Evolutionary conservation across 2,329 filamentous ascomycete species (phyloP), one percentile per base, ranked within the genome.

Genomic region (Taxawa tesnikishii): DNA sequence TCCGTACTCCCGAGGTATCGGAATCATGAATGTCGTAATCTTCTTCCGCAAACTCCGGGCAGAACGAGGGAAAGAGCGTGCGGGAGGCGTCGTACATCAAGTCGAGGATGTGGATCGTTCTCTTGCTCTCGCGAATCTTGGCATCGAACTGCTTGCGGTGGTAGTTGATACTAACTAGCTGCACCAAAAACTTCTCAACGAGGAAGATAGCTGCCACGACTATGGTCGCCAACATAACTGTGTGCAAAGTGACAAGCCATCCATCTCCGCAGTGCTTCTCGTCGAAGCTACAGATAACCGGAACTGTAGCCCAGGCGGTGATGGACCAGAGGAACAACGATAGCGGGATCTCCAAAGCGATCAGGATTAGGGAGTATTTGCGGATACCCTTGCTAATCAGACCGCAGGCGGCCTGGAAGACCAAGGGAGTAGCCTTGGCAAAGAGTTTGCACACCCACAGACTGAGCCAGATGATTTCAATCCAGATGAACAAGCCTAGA

Each of bases 1-100:
- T 62, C 63, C 46, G 57, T 58, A 37, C 65, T 66, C 38, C 63
- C 62, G 23, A 62, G 54, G 26, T 71, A 46, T 85, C 73, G 38
- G 77, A 79, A 56, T 84, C 80, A 49, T 79, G 81, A 50, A 93
- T 88, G 45, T 82, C 63, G 45, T 79, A 75, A 54, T 93, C 84
- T 51, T 92, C 83, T 9, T 85, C 76, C 14, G 67, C 61, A 44
- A 93, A 92, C 47, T 90, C 83, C 10, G 59, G 64, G 54, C 81
- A 87, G 59, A 85, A 87, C 62, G 83, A 79, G 24, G 84, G 83
- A 47, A 92, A 92, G 31, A 92, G 63, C 9, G 73, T 70, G 28
- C 82, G 70, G 6, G 82, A 90, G 7, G 81, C 81, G 38, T 90
- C 83, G 49, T 84, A 90, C 38, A 93, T 70, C 10, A 83, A 60